A percentile compares a stretch with the other conserved stretches of the same genome.
These are phyloP conservation scores for Antarctomyces pellizariae DNA, from an alignment of 495 filamentous ascomycete species.

Conservation along the genomic window DNA sequence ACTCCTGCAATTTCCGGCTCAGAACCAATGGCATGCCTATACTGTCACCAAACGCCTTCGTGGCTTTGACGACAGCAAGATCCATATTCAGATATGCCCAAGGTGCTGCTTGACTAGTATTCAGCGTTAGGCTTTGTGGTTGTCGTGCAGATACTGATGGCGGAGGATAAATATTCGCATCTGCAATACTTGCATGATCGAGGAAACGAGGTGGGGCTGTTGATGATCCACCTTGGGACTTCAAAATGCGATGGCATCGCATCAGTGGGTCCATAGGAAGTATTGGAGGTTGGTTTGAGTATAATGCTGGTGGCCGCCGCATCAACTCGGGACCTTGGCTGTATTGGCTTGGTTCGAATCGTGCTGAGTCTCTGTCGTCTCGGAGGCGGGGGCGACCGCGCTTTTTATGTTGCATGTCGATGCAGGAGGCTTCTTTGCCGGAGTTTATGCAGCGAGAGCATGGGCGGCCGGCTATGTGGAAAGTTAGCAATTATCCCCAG, in stretches of 20 bases:
- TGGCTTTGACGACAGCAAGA: constrained; percentile 29
- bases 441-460: constrained; percentile 36
- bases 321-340: constrained; percentile 19
- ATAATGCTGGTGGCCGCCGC: constrained; percentile 22
- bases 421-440: constrained; percentile 60
- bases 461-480: constrained; percentile 29
- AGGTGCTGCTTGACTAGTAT: constrained; percentile 11
- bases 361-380: constrained; percentile 60
- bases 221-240: constrained; percentile 26
- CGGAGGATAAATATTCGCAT: constrained; percentile 23
- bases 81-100: constrained; percentile 31
- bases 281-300: constrained; percentile 16
- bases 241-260: constrained; percentile 29
- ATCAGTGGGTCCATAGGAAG: constrained; percentile 21
- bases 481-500: constrained; percentile 2
- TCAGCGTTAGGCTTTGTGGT: constrained; percentile 14
- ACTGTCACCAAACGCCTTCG: constrained; percentile 24
- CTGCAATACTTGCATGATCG: constrained; percentile 18
- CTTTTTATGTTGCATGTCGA: constrained; percentile 94
- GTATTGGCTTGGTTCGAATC: constrained; percentile 31
- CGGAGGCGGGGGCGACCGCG: constrained; percentile 76
- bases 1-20: constrained; percentile 22
- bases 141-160: constrained; percentile 18
- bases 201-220: constrained; percentile 21
- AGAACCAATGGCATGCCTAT: constrained; percentile 19